Evolutionary conservation across 2,329 filamentous ascomycete genomes (phyloP), one percentile per base, ranked within the genome.

Genomic region (Didymella segeticola): DNA sequence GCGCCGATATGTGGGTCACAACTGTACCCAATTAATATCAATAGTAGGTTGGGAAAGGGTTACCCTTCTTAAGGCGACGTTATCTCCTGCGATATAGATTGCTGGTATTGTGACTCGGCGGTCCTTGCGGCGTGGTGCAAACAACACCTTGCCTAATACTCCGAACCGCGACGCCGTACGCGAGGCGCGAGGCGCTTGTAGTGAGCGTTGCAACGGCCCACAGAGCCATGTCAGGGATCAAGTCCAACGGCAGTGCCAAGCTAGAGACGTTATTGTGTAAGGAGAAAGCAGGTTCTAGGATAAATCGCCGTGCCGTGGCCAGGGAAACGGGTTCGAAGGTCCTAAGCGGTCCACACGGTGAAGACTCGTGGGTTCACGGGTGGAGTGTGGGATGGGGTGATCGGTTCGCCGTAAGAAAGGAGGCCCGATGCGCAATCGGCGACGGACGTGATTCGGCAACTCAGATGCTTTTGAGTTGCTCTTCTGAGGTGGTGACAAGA

Each of bases 311-410:
- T 49, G 45, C 45, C 45, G 34, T 27, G 17, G 39, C 45, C 51
- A 54, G 45, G 45, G 39, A 41, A 54, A 43, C 45, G 51, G 51
- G 27, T 49, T 42, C 39, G 45, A 54, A 38, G 45, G 45, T 33
- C 31, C 31, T 33, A 29, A 12, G 9, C 33, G 45, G 33, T 39
- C 45, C 45, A 39, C 29, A 34, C 27, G 29, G 19, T 17, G 19
- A 41, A 31, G 11, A 10, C 39, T 46, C 29, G 29, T 34, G 45
- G 34, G 15, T 39, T 23, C 15, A 45, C 39, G 29, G 41, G 41
- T 54, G 39, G 51, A 41, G 17, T 39, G 5, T 43, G 26, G 45
- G 27, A 49, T 41, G 39, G 45, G 45, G 33, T 45, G 45, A 49
- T 54, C 45, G 29, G 12, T 29, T 41, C 15, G 14, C 23, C 39